A percentile compares a stretch with the other conserved stretches of the same genome.
These are phyloP conservation scores for Dactylellina parvicollis DNA, from an alignment of 2,329 filamentous ascomycete genomes.

Conservation along the genomic window DNA sequence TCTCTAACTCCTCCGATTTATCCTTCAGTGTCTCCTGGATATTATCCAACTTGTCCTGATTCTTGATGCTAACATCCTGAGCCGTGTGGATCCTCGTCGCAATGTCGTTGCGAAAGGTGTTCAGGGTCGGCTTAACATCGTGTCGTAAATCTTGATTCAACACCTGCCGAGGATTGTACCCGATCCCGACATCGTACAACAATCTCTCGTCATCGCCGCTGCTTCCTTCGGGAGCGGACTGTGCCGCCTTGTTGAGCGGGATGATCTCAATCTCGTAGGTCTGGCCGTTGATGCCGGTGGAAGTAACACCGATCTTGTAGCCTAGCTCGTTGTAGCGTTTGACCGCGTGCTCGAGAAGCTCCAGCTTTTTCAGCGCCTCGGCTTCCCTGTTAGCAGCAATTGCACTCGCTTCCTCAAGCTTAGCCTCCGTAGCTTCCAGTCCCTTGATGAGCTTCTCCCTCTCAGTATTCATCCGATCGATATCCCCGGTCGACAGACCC, in stretches of 20 bases:
- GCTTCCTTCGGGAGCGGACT: conserved; percentile 62
- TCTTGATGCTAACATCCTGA: conserved; percentile 91
- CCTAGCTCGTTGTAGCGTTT: conserved; percentile 93
- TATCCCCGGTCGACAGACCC: conserved; percentile 96
- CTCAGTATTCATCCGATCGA: conserved; percentile 97
- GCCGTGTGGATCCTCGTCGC: conserved; percentile 84
- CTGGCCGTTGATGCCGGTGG: conserved; percentile 81
- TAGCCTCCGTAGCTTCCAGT: conserved; percentile 77
- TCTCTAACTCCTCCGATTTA: conserved; percentile 90
- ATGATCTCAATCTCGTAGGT: conserved; percentile 86
- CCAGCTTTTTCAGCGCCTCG: conserved; percentile 85
- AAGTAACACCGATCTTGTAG: conserved; percentile 92
- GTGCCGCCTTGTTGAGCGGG: conserved; percentile 62
- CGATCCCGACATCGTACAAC: conserved; percentile 80
- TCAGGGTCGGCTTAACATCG: conserved; percentile 79
- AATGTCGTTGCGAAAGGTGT: conserved; percentile 84
- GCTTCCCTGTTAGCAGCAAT: conserved; percentile 84
- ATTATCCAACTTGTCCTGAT: conserved; percentile 89
- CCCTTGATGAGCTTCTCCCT: conserved; percentile 90
- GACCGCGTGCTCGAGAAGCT: conserved; percentile 89
- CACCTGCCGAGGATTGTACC: conserved; percentile 89
- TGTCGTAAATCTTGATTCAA: conserved; percentile 89
- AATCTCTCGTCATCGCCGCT: conserved; percentile 75
- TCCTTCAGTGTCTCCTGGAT: conserved; percentile 98
- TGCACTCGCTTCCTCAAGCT: conserved; percentile 76